Evolutionary conservation across 148 eudicot species (phyloP).

Genomic region (Diospyros kaki): DNA sequence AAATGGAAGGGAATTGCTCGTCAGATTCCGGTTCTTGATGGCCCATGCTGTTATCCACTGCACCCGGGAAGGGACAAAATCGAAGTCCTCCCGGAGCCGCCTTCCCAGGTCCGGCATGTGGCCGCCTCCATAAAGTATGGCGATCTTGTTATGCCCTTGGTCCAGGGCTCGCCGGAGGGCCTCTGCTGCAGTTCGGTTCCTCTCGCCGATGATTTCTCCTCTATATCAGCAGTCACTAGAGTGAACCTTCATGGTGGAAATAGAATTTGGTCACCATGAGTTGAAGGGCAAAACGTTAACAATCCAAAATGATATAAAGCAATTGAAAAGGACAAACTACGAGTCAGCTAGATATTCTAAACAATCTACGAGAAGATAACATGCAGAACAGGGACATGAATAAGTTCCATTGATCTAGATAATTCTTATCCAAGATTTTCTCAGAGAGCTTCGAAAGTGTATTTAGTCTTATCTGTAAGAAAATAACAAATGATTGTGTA

Average conservation of each 20-base stretch:
- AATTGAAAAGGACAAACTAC: no score
- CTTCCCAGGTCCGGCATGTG: constrained; percentile 98
- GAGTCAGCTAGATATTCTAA: no score
- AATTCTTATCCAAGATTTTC: no score
- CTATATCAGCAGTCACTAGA: constrained; percentile 69
- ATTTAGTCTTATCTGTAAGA: neutral
- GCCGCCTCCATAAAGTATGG: constrained; percentile 89
- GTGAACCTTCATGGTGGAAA: constrained; percentile 52
- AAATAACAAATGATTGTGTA: neutral
- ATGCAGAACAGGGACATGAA: neutral
- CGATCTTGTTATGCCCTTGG: constrained; percentile 81
- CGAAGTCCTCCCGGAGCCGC: constrained; percentile 71
- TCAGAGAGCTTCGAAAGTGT: neutral
- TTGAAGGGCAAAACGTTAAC: no score
- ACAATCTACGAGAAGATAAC: neutral
- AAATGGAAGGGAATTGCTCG: constrained; percentile 58
- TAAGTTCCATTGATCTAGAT: constrained; percentile 2
- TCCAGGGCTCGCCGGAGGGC: constrained; percentile 66
- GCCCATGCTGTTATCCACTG: constrained; percentile 97
- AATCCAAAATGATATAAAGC: neutral
- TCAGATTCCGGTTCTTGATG: constrained; percentile 51
- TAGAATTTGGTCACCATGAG: neutral
- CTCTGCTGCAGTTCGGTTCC: constrained; percentile 79
- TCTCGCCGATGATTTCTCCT: constrained; percentile 83
- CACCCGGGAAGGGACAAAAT: constrained; percentile 65